Percentiles rank a stretch among this genome's conserved stretches.
Conservation (phyloP, 1,139 yeast genomes). For the Hyphopichia pseudoburtonii region DNA sequence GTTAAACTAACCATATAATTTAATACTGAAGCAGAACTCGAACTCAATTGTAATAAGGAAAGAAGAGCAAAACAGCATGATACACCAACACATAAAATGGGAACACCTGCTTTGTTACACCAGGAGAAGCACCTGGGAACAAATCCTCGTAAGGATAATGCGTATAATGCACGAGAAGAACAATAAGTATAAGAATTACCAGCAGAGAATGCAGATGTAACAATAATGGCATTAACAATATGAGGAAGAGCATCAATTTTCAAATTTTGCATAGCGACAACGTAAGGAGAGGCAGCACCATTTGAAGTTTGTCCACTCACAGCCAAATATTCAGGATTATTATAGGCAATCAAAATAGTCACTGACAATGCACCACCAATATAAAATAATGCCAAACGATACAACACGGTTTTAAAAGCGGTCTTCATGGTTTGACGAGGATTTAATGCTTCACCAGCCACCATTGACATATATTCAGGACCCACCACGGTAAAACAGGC, state of each 20-base stretch:
- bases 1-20: slow-evolving; percentile 75
- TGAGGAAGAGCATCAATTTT: slow-evolving; percentile 39
- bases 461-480: slow-evolving; percentile 81
- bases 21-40: slow-evolving; percentile 55
- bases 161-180: slow-evolving; percentile 42
- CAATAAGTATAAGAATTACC: slow-evolving; percentile 46
- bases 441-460: slow-evolving; percentile 76
- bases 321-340: slow-evolving; percentile 33
- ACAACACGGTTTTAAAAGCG: slow-evolving; percentile 77
- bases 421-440: slow-evolving; percentile 77
- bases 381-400: slow-evolving; percentile 68
- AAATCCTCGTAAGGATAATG: slow-evolving; percentile 39
- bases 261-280: slow-evolving; percentile 44
- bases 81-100: slow-evolving; percentile 46
- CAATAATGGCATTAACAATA: slow-evolving; percentile 38
- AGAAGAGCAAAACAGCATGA: slow-evolving; percentile 32
- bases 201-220: slow-evolving; percentile 42
- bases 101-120: slow-evolving; percentile 59
- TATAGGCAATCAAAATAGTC: slow-evolving; percentile 40
- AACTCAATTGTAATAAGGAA: slow-evolving; percentile 20
- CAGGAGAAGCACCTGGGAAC: slow-evolving; percentile 36
- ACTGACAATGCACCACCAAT: slow-evolving; percentile 49
- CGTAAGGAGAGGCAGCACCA: slow-evolving; percentile 45
- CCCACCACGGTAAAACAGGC: slow-evolving; percentile 77
- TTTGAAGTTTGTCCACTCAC: slow-evolving; percentile 20